Evolutionary conservation across 2,329 filamentous ascomycete species (phyloP).

Genomic region (Tolypocladium ovalisporum): DNA sequence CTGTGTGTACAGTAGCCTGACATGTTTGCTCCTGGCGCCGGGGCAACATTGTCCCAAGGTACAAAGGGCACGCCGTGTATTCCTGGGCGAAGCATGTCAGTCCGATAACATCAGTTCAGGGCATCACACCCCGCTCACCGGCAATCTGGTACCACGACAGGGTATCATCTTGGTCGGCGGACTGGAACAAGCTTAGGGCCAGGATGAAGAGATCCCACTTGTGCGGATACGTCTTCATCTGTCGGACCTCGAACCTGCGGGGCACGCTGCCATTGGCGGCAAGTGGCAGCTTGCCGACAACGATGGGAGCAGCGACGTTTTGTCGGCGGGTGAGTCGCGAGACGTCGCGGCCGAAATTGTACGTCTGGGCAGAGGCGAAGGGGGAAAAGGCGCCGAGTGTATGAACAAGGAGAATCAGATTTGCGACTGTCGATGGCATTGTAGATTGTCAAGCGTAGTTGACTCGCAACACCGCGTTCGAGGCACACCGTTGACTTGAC

Average conservation of each 20-base stretch:
- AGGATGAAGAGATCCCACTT: constrained; percentile 70
- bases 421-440: constrained; percentile 1
- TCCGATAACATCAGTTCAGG: background rate
- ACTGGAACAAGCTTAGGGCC: constrained; percentile 62
- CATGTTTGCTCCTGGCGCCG: constrained; percentile 37
- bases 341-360: constrained; percentile 41
- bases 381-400: constrained; percentile 1
- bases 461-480: background rate
- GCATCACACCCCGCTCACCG: constrained; percentile 35
- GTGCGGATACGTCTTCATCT: constrained; percentile 52
- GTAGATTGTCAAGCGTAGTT: background rate
- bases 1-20: constrained; percentile 70
- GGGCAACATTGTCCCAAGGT: constrained; percentile 41
- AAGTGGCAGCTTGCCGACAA: constrained; percentile 31
- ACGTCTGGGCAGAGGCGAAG: constrained; percentile 17
- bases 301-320: constrained; percentile 20
- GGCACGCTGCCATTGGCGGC: constrained; percentile 28
- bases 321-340: constrained; percentile 29
- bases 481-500: background rate
- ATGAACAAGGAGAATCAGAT: background rate
- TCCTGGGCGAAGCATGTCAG: constrained; percentile 30
- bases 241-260: constrained; percentile 54
- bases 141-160: constrained; percentile 72
- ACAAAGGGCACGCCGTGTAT: constrained; percentile 68
- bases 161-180: constrained; percentile 47